Evolutionary conservation across 805 yeast species (phyloP).

Genomic region (Saturnispora saitoi): DNA sequence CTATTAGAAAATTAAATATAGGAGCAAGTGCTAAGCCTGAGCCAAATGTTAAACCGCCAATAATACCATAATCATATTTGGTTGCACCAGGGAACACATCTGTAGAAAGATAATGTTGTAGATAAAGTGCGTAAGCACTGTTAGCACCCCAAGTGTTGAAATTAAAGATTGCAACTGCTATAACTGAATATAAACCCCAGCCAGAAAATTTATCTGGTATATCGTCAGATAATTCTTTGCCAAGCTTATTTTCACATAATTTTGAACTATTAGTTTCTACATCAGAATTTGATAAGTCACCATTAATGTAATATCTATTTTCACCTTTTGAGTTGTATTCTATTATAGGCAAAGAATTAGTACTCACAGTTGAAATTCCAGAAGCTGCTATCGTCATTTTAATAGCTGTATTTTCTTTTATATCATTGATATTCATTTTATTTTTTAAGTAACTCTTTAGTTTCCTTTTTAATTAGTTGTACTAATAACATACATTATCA

Average conservation of each 20-base stretch:
- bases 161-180: constrained; percentile 42
- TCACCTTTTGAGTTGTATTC: background rate
- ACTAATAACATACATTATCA: too few relatives aligned
- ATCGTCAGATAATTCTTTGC: constrained; percentile 13
- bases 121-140: constrained; percentile 54
- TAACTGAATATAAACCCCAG: constrained; percentile 43
- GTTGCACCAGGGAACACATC: constrained; percentile 46
- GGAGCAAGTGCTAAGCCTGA: constrained; percentile 43
- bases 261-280: background rate
- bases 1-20: constrained; percentile 31
- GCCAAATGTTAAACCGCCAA: constrained; percentile 62
- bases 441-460: too few relatives aligned
- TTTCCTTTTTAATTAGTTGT: too few relatives aligned
- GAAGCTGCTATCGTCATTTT: too few relatives aligned
- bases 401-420: too few relatives aligned
- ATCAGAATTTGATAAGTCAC: background rate
- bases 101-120: constrained; percentile 46
- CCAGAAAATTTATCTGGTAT: constrained; percentile 63
- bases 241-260: constrained; percentile 6
- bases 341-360: too few relatives aligned
- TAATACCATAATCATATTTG: constrained; percentile 50
- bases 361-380: too few relatives aligned
- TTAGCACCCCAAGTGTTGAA: constrained; percentile 69
- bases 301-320: background rate
- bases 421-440: too few relatives aligned